Evolutionary conservation across 805 yeast species (phyloP).

Genomic region (Yamadazyma akitaensis): DNA sequence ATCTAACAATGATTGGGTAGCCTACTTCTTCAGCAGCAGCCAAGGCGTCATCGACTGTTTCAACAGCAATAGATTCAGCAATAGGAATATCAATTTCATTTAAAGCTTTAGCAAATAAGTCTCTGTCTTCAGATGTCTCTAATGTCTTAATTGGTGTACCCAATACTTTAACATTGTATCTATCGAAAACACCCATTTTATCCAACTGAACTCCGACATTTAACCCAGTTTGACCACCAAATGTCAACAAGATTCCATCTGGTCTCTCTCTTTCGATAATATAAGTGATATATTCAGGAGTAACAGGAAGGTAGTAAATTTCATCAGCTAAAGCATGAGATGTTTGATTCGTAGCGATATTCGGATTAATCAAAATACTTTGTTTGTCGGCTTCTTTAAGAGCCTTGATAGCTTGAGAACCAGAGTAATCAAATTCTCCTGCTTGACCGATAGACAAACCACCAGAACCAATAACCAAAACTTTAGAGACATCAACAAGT

Average conservation of each 20-base stretch:
- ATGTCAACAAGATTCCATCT: slow-evolving; percentile 94
- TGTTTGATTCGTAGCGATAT: slow-evolving; percentile 97
- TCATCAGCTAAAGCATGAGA: slow-evolving; percentile 97
- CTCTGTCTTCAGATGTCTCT: slow-evolving; percentile 97
- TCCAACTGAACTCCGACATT: slow-evolving; percentile 93
- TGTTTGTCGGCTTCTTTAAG: slow-evolving; percentile 88
- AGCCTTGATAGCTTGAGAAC: slow-evolving; percentile 98
- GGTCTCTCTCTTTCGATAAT: slow-evolving; percentile 94
- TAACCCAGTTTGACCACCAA: slow-evolving; percentile 98
- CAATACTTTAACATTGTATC: slow-evolving; percentile 87
- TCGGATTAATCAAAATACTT: slow-evolving; percentile 91
- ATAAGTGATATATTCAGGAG: slow-evolving; percentile 92
- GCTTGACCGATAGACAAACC: slow-evolving; percentile 99
- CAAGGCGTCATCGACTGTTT: slow-evolving; percentile 75
- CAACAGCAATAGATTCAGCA: slow-evolving; percentile 90
- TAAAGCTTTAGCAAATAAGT: slow-evolving; percentile 90
- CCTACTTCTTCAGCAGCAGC: slow-evolving; percentile 83
- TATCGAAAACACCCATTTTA: slow-evolving; percentile 89
- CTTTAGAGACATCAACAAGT: slow-evolving; percentile 81
- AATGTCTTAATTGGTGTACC: slow-evolving; percentile 97
- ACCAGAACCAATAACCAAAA: slow-evolving; percentile 94
- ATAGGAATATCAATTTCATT: slow-evolving; percentile 93
- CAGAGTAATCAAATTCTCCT: slow-evolving; percentile 98
- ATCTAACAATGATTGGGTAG: slow-evolving; percentile 94
- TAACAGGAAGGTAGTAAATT: slow-evolving; percentile 97